Evolutionary conservation across 495 filamentous ascomycete genomes (phyloP), one percentile per base, ranked within the genome.

Genomic region (Trichoderma asperelloides): DNA sequence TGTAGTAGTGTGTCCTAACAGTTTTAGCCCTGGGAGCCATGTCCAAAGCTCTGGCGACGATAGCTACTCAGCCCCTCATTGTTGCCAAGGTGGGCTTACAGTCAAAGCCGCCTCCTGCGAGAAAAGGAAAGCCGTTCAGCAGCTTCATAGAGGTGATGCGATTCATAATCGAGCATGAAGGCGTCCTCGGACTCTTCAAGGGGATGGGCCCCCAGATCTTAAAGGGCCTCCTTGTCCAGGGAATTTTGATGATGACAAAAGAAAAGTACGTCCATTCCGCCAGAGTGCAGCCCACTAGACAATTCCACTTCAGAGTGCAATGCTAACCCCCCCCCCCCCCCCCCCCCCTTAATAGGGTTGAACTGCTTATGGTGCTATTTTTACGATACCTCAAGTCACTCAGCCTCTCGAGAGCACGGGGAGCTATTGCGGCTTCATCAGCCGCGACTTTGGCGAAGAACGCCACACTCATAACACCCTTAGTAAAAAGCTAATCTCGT

Each of bases 241-340:
- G 95, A 65, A 80, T 98, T 63, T 80, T 99, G 28, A 99, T 99
- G 95, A 99, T 98, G 95, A 96, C 91, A 4, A 99, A 99, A 80
- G 96, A 99, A 78, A 86, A 92, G 92, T 96, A 84, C 33, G 33
- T 37, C 9, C 9, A 37, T 37, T 37, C 33, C 5, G 33, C 9
- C 9, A 8, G 33, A 37, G 33, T 4, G 33, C 33, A 15, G 45
- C 28, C 18, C n/a, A 27, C 23, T 4, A 37, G 41, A 33, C 43
- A 41, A 64, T 18, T 21, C 9, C 0, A n/a, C n/a, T 3, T 7
- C 1, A 21, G 11, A 6, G 27, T 12, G n/a, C 63, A 40, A 16
- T 15, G 68, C 64, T 28, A 47, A 39, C 66, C 1, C 5, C 47
- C n/a, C n/a, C n/a, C n/a, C n/a, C n/a, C n/a, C n/a, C n/a, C n/a